Base-by-base conservation (phyloP, 2,329 filamentous ascomycete genomes). In the Torrubiella hemipterigena region DNA sequence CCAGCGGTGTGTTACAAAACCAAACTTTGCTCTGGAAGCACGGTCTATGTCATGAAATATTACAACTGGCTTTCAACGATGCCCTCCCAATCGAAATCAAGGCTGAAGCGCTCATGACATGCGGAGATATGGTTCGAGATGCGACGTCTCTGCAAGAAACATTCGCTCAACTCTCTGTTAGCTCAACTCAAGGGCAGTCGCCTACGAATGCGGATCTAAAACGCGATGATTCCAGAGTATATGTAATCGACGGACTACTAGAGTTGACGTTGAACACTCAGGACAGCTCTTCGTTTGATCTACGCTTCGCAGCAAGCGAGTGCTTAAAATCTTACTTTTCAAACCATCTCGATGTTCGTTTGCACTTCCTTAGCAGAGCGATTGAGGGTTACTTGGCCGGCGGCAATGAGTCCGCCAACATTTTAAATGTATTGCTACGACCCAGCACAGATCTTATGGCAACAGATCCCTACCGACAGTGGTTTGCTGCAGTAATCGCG, bases 271-370 rank as follows among this genome's bases (percentile, higher is more conserved):
- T 98, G 7, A 77, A 77, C 34, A 63, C 80, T 15, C 68, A 78
- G 18, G 62, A 77, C 0, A 58, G 73, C 14, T 68, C 77, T 31
- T 66, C 81, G 21, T 81, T 94, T 42, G 80, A 93, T 52, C 65
- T 89, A 22, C 77, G 91, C 16, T 72, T 86, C 47, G 82, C 89
- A 14, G 86, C 84, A 15, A 91, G 82, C 50, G 80, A 89, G 45
- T 93, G 89, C 47, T 73, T 98, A 38, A 87, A 94, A 53, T 85
- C 91, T 3, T 98, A 98, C 54, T 85, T 95, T 45, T 76, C 73
- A 45, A 76, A 80, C 27, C 87, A 96, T 51, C 59, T 76, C 22
- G 76, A 81, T 34, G 89, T 95, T 37, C 77, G 81, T 27, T 65
- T 78, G 31, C 87, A 96, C 56, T 95, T 96, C 46, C 63, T 96